phyloP scores from a whole-genome alignment of 352 stramenopile genomes.

The Saprolegnia parasitica region DNA sequence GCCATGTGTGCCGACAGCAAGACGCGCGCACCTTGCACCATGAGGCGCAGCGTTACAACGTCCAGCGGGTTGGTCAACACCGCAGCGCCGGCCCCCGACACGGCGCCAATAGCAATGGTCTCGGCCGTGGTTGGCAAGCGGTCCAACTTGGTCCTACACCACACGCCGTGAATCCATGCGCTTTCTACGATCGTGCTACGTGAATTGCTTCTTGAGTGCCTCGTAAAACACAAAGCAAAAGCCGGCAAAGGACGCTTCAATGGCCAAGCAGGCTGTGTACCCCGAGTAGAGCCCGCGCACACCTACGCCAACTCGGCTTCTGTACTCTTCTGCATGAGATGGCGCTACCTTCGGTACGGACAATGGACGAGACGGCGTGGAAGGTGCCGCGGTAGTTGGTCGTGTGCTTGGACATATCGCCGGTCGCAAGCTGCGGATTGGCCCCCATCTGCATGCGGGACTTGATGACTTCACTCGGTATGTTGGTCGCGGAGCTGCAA shows the following conservation, averaged over 20 bases:
- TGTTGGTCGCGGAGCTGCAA: conserved; percentile 61
- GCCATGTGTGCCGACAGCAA: background rate
- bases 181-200: background rate
- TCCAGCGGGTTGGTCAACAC: conserved; percentile 80
- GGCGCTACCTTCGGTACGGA: conserved; percentile 49
- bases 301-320: background rate
- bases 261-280: conserved; percentile 71
- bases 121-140: conserved; percentile 47
- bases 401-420: conserved; percentile 59
- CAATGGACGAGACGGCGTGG: conserved; percentile 58
- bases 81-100: conserved; percentile 58
- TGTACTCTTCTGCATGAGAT: background rate
- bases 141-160: conserved; percentile 33
- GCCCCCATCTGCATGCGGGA: conserved; percentile 61
- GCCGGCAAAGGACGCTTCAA: conserved; percentile 74
- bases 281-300: conserved; percentile 55
- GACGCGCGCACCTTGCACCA: conserved; percentile 50
- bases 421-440: conserved; percentile 63
- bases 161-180: background rate
- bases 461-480: conserved; percentile 80
- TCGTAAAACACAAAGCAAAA: conserved; percentile 84
- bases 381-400: conserved; percentile 63
- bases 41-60: conserved; percentile 72
- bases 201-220: conserved; percentile 31
- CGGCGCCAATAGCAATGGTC: conserved; percentile 50